A percentile compares a stretch with the other conserved stretches of the same genome.
Conservation (phyloP, 352 stramenopile genomes). For the Blastocystis sp. region DNA sequence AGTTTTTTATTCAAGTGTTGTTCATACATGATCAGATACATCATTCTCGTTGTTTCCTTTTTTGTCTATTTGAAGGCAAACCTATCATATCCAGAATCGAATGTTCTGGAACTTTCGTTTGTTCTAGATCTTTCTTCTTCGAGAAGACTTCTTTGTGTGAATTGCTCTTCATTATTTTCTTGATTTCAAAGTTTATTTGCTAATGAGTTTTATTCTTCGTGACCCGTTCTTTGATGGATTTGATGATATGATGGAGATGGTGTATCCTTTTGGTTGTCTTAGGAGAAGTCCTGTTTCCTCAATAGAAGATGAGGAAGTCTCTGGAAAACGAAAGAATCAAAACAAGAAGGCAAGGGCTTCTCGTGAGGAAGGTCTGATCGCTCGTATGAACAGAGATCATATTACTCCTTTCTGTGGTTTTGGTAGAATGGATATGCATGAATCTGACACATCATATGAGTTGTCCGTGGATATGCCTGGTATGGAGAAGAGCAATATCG, state of each 20-base stretch:
- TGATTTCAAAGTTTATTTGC: conserved; percentile 29
- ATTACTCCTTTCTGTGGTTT: conserved; percentile 53
- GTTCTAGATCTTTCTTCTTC: conserved; percentile 11
- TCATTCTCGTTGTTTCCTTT: no score
- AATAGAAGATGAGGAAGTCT: background rate
- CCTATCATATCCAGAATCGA: no score
- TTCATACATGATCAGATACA: no score
- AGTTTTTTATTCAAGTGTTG: no score
- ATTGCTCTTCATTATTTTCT: no score
- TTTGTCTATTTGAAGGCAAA: no score
- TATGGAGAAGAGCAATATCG: conserved; percentile 47
- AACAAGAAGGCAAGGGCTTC: background rate
- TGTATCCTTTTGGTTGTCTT: background rate
- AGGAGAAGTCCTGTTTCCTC: background rate
- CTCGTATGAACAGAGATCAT: background rate
- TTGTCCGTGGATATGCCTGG: conserved; percentile 41
- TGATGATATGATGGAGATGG: conserved; percentile 34
- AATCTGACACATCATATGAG: conserved; percentile 1
- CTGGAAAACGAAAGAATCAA: background rate
- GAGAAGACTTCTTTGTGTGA: conserved; percentile 41
- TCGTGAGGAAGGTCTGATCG: background rate
- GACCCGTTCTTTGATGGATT: conserved; percentile 58
- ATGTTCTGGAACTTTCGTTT: background rate
- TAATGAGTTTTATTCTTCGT: conserved; percentile 38
- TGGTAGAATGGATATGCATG: conserved; percentile 51